A percentile compares a stretch with the other conserved stretches of the same genome.
phyloP scores from a whole-genome alignment of 495 filamentous ascomycete genomes.

The Aspergillus incahuasiensis region DNA sequence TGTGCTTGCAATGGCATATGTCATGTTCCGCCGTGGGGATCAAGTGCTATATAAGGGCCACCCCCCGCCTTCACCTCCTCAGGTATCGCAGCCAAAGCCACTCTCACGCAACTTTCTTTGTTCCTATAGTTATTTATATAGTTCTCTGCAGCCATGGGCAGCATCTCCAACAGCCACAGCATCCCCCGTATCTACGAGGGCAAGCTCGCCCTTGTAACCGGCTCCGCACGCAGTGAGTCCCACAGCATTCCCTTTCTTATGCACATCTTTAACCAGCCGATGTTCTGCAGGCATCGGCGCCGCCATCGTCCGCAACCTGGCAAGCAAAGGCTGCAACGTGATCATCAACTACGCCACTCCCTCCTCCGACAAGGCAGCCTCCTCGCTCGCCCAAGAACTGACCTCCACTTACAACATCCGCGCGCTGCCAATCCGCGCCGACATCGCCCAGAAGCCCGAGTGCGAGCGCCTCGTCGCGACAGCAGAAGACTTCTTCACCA shows the following conservation, averaged over 20 bases:
- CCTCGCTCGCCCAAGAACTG: neutral
- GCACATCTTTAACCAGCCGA: too few species aligned
- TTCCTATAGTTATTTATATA: too few species aligned
- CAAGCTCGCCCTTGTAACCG: neutral
- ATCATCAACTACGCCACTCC: neutral
- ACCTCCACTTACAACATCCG: neutral
- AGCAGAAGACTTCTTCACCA: neutral
- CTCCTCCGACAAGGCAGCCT: neutral
- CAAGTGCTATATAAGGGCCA: too few species aligned
- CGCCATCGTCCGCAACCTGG: neutral
- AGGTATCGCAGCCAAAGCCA: too few species aligned
- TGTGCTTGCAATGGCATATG: too few species aligned
- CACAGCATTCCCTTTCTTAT: neutral
- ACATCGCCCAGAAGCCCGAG: neutral
- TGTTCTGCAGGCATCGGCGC: neutral
- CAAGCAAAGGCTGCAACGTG: neutral
- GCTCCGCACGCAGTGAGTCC: neutral
- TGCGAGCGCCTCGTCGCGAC: neutral
- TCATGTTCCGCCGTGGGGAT: too few species aligned
- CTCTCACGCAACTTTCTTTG: too few species aligned
- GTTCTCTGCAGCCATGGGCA: neutral
- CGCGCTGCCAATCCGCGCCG: neutral
- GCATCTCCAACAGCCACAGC: neutral
- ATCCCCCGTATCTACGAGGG: neutral
- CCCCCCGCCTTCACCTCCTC: too few species aligned